Conservation (phyloP, 176 grass and related monocot genomes). For the Eremochloa ophiuroides region DNA sequence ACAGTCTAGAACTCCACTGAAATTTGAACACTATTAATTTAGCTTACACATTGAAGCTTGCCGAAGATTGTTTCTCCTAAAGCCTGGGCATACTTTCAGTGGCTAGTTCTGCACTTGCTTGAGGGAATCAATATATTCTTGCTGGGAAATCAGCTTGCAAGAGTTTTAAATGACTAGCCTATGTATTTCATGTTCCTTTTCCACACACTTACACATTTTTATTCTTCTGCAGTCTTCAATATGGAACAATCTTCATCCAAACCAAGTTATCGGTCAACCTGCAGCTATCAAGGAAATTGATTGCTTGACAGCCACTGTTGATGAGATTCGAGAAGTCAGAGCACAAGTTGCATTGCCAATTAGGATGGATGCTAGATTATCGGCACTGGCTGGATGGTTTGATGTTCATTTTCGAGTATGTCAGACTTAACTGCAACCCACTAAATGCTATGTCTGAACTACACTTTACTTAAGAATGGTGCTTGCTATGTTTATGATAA, state of each 20-base stretch:
- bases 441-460: neutral
- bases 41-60: neutral
- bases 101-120: neutral
- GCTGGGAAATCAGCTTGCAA: neutral
- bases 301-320: conserved; percentile 84
- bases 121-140: neutral
- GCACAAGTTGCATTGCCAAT: conserved; percentile 59
- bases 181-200: conserved; percentile 9
- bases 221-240: conserved; percentile 65
- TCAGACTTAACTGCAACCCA: neutral
- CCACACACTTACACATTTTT: neutral
- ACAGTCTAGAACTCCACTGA: neutral
- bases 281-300: conserved; percentile 88
- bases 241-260: conserved; percentile 92
- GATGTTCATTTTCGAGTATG: conserved; percentile 97
- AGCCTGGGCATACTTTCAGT: neutral
- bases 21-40: neutral
- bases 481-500: conserved; percentile 16
- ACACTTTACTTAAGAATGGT: neutral
- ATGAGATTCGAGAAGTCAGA: conserved; percentile 72
- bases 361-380: conserved; percentile 55
- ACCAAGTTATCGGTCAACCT: conserved; percentile 77
- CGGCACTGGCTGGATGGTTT: conserved; percentile 93
- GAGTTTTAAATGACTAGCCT: neutral
- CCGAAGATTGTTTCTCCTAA: neutral